phyloP scores from a whole-genome alignment of 2,329 filamentous ascomycete genomes.

The Exophiala mesophila region DNA sequence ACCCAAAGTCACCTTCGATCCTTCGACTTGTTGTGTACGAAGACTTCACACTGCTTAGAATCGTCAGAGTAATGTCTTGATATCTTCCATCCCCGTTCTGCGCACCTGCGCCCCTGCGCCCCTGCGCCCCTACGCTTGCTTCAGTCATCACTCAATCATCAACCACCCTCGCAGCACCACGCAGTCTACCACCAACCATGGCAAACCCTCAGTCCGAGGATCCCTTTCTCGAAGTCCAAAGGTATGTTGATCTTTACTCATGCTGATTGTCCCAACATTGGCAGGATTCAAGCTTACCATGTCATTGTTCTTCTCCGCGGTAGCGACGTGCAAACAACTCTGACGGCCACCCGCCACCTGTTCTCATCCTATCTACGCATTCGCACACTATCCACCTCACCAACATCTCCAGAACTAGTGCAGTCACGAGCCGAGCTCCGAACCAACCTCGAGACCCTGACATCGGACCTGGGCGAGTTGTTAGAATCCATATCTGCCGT shows the following conservation, averaged over 20 bases:
- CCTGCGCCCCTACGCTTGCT: too few relatives aligned
- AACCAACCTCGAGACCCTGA: conserved; percentile 68
- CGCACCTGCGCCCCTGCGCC: too few relatives aligned
- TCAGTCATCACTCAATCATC: too few relatives aligned
- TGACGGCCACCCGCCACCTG: conserved; percentile 74
- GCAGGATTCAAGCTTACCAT: too few relatives aligned
- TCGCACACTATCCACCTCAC: conserved; percentile 70
- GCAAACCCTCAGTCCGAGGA: conserved; percentile 30
- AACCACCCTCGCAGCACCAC: too few relatives aligned
- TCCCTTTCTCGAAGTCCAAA: conserved; percentile 47
- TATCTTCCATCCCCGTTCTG: too few relatives aligned
- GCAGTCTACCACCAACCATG: conserved; percentile 12
- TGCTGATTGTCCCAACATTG: too few relatives aligned
- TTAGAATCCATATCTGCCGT: conserved; percentile 80
- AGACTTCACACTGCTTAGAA: too few relatives aligned
- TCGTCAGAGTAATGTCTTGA: too few relatives aligned
- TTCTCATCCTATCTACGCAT: conserved; percentile 96
- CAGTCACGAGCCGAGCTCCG: conserved; percentile 70
- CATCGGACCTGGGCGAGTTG: conserved; percentile 83
- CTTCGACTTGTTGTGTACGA: too few relatives aligned
- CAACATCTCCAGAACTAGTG: conserved; percentile 64
- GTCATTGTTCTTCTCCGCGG: too few relatives aligned
- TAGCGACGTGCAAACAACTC: conserved; percentile 83
- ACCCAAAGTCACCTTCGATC: too few relatives aligned
- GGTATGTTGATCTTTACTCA: conserved; percentile 37